Conservation (phyloP, 371 early-diverging fungal species). For the Mortierella sp. region DNA sequence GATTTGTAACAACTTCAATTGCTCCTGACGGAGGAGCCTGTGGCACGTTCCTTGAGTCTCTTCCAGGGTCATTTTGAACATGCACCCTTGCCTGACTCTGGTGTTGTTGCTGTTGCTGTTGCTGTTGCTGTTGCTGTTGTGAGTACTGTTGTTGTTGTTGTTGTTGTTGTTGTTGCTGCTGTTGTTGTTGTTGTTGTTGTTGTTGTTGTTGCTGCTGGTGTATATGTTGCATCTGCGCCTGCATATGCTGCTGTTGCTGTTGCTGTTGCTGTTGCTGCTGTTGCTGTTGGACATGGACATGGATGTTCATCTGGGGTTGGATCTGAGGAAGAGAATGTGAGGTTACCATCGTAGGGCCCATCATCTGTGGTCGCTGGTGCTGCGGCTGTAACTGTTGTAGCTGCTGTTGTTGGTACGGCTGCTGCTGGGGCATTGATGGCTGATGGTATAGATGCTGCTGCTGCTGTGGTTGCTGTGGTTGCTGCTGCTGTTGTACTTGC, state of each 20-base stretch:
- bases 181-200: constrained; percentile 25
- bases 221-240: background rate
- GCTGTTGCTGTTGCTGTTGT: constrained; percentile 13
- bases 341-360: too few species aligned
- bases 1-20: constrained; percentile 26
- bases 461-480: constrained; percentile 23
- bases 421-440: too few species aligned
- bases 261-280: background rate
- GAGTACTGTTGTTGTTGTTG: constrained; percentile 21
- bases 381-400: constrained; percentile 6
- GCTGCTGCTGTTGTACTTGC: constrained; percentile 28
- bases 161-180: constrained; percentile 17
- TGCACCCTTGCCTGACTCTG: background rate
- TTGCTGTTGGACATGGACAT: constrained; percentile 2
- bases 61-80: constrained; percentile 19
- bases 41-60: constrained; percentile 20
- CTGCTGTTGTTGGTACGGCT: constrained; percentile 6
- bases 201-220: constrained; percentile 4
- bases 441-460: constrained; percentile 14
- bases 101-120: constrained; percentile 20
- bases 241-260: background rate
- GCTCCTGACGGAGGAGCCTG: constrained; percentile 11
- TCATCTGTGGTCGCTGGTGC: constrained; percentile 1
- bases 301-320: background rate
- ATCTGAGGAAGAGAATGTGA: constrained; percentile 5